Base-by-base conservation (phyloP, 305 asterid species). In the Fraxinus angustifolia region DNA sequence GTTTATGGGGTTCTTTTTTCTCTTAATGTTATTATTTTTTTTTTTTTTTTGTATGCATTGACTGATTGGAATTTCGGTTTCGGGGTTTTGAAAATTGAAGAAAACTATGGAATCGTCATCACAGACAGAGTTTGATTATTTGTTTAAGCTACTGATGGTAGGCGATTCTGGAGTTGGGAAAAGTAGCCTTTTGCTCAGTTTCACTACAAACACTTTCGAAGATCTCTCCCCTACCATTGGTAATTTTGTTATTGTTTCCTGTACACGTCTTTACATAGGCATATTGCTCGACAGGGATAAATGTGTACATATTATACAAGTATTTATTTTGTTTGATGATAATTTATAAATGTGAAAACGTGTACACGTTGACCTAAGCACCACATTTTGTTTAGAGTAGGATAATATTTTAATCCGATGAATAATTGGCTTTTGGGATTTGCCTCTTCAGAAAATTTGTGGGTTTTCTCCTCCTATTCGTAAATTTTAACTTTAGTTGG, bases 131-230 rank as follows among this genome's bases (percentile, higher is more conserved):
- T 95, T 93, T 56, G 98, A 95, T 88, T 93, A 90, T 83, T 78
- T 95, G 92, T 95, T 95, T 83, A 95, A 93, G 94, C 71, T 95
- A 87, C 84, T 95, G 83, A 60, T 95, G 90, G 91, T 95, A 10
- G 98, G 98, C 21, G 98, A 95, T 89, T 95, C 98, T 65, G 98
- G 98, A 60, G 98, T 95, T 83, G 98, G 98, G 67, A 95, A 95
- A 82, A 95, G 98, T 75, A 91, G 85, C 80, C 93, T 95, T 77
- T 86, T 95, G 89, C 96, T 95, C 80, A 91, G 98, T 79, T 95
- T 95, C 86, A 95, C 99, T 40, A 89, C 98, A 38, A 94, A 95
- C 79, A 77, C 88, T 40, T 95, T 95, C 78, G 97, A 95, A 82
- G 99, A 95, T 80, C 94, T 95, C 23, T 95, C 98, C 73, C 99